Base-by-base conservation (phyloP, 371 early-diverging fungal genomes). In the Rhizomucor miehei region DNA sequence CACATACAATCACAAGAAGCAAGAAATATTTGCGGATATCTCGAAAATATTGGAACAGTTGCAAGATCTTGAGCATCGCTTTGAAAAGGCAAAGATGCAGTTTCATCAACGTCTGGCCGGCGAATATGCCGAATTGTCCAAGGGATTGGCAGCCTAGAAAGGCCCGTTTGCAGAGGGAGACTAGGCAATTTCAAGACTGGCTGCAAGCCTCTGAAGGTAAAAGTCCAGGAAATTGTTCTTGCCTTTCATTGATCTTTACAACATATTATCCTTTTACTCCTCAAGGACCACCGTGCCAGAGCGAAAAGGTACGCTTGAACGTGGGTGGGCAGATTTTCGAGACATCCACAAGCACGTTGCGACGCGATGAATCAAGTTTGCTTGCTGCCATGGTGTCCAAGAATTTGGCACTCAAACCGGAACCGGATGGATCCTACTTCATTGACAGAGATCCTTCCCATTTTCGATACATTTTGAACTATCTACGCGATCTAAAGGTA, bases 401-500 rank as follows among this genome's bases (percentile, higher is more conserved):
- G 58, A 62, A 45, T 8, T 8, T 29, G 5, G 29, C 20, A 9
- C 20, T 38, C 16, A 52, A 21, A 6, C 63, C 65, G 6, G 73
- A 73, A 50, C 63, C 65, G 2, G 70, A 73, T 37, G 65, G 72
- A 37, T 69, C 76, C 4, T 75, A 67, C 34, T 75, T 75, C 44
- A 67, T 75, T 40, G 76, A 75, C 52, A 60, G 76, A 34, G 76
- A 75, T 48, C 51, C 62, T 16, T 69, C 72, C 4, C 61, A 70
- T 38, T 75, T 75, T 47, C 52, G 73, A 35, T 45, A 71, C 6
- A 60, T 75, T 2, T 46, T 75, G 17, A 75, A 75, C 44, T 75
- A 70, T 47, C 47, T 75, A 11, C 59, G 76, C 35, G 76, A 75
- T 56, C 23, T 66, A n/a, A 56, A 60, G 49, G 75, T 75, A 62